Evolutionary conservation across 2,329 filamentous ascomycete species (phyloP).

Genomic region (Colletotrichum sp.): DNA sequence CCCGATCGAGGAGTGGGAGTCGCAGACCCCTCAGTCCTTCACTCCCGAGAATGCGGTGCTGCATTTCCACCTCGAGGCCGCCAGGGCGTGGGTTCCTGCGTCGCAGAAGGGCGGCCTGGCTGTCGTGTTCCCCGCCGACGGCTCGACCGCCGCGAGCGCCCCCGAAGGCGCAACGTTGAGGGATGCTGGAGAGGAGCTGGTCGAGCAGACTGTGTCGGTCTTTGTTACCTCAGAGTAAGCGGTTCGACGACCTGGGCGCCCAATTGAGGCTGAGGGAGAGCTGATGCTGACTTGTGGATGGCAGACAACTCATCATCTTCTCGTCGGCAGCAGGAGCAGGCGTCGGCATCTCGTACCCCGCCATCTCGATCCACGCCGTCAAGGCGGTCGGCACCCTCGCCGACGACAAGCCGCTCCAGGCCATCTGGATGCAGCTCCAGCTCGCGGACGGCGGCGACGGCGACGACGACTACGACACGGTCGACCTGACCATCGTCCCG

Average conservation of each 20-base stretch:
- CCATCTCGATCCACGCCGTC: slow-evolving; percentile 77
- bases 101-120: slow-evolving; percentile 59
- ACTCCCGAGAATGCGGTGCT: slow-evolving; percentile 74
- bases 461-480: slow-evolving; percentile 63
- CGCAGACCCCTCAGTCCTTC: slow-evolving; percentile 75
- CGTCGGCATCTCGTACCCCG: slow-evolving; percentile 73
- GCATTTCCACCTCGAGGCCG: slow-evolving; percentile 62
- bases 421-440: slow-evolving; percentile 72
- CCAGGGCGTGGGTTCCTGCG: slow-evolving; percentile 62
- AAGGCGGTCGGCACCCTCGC: slow-evolving; percentile 56
- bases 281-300: background rate
- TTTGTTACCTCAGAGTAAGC: slow-evolving; percentile 64
- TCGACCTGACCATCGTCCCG: slow-evolving; percentile 72
- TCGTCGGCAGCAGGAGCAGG: slow-evolving; percentile 61
- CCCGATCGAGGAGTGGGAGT: slow-evolving; percentile 70
- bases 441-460: slow-evolving; percentile 60
- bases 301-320: slow-evolving; percentile 63
- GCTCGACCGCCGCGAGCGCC: slow-evolving; percentile 31
- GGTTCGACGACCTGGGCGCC: background rate
- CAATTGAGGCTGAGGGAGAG: background rate
- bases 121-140: slow-evolving; percentile 55
- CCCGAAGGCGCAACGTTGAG: slow-evolving; percentile 36
- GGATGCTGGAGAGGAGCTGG: slow-evolving; percentile 36
- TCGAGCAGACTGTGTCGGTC: slow-evolving; percentile 56
- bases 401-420: slow-evolving; percentile 42